Base-by-base conservation (phyloP, 2,329 filamentous ascomycete species). In the Emmonsia crescens region DNA sequence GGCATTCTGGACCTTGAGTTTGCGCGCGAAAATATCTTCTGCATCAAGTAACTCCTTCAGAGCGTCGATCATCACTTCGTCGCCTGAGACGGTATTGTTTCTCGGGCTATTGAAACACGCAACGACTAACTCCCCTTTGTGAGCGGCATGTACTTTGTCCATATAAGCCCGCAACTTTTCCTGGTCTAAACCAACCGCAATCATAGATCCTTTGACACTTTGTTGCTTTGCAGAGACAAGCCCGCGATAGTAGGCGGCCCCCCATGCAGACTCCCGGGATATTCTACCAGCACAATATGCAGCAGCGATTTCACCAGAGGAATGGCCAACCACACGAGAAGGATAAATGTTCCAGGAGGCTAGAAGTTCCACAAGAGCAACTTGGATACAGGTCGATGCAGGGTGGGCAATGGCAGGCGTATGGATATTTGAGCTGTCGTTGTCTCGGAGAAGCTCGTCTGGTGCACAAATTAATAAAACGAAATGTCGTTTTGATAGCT, bases 221-320 rank as follows among this genome's bases (percentile, higher is more conserved):
- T 58, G 55, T 51, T 52, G 24, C n/a, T 46, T 49, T 38, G 36
- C 24, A 21, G 61, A 56, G 40, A 64, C 46, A n/a, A 61, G 40
- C 9, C 71, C 71, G 10, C 71, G 66, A 44, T 63, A 66, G 52
- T 68, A 71, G 12, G 70, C 67, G 10, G 66, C 61, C 10, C 42
- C 61, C 42, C 64, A 65, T 2, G 67, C 67, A 29, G 63, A 59
- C 27, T 60, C 33, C 4, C 54, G 31, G 12, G 62, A 52, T 14
- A 70, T 38, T 40, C 29, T 42, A 14, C 69, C 67, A 0, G 68
- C 65, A 2, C 72, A 69, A 64, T 73, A 76, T 0, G 73, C 73
- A 1, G 73, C 72, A 1, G 67, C 72, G 44, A 76, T 75, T 62
- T 76, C 74, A 1, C 74, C 74, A 14, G 65, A 68, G 0, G 72